phyloP scores from a whole-genome alignment of 2,329 filamentous ascomycete genomes.

The Trichoderma lentiforme region DNA sequence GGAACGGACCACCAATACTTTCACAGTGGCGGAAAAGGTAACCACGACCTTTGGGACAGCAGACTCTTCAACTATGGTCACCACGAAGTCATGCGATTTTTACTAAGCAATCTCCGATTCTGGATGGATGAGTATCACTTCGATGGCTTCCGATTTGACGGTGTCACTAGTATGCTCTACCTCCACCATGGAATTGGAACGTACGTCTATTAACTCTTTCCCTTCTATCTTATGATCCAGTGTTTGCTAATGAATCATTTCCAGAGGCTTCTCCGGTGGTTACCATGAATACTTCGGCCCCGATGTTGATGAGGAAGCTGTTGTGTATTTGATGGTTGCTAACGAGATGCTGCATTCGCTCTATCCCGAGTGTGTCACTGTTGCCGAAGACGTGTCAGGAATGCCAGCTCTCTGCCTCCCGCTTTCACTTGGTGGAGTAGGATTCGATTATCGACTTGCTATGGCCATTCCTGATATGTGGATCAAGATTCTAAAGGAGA shows the following conservation, averaged over 20 bases:
- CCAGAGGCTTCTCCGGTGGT: conserved; percentile 87
- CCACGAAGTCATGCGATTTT: conserved; percentile 92
- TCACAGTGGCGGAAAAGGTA: conserved; percentile 78
- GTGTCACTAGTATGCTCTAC: conserved; percentile 98
- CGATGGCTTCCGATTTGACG: conserved; percentile 96
- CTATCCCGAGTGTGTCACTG: conserved; percentile 83
- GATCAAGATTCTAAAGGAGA: conserved; percentile 97
- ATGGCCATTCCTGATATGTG: conserved; percentile 99
- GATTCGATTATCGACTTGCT: conserved; percentile 94
- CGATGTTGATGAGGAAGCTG: conserved; percentile 85
- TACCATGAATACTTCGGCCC: conserved; percentile 98
- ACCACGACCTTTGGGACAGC: conserved; percentile 93
- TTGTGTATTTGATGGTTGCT: conserved; percentile 92
- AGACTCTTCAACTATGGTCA: conserved; percentile 94
- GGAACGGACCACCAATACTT: conserved; percentile 95
- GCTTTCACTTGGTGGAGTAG: conserved; percentile 81
- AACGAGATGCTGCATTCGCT: conserved; percentile 94
- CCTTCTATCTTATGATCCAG: not conserved
- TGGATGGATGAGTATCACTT: conserved; percentile 99
- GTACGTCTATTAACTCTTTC: conserved; percentile 49
- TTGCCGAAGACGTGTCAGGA: conserved; percentile 95
- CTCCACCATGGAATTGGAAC: conserved; percentile 94
- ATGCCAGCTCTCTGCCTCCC: conserved; percentile 96
- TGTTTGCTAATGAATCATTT: conserved; percentile 15
- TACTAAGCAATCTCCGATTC: conserved; percentile 91